These are phyloP conservation scores for Globisporangium viniferum DNA, from an alignment of 352 stramenopile species.

Conservation along the genomic window DNA sequence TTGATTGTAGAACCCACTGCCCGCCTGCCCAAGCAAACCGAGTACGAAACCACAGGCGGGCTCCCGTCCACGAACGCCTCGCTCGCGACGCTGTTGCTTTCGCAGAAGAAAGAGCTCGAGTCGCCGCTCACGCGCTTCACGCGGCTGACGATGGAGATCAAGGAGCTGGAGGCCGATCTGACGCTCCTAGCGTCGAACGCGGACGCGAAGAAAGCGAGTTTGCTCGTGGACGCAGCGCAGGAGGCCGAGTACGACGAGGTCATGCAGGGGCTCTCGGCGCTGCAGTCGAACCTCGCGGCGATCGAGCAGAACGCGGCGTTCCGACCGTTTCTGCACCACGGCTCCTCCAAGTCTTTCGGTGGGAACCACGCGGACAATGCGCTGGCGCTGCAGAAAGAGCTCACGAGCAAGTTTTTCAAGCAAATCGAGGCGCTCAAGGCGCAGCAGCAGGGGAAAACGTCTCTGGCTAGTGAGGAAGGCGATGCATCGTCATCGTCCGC, in stretches of 20 bases:
- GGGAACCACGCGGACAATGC: slow-evolving; percentile 42
- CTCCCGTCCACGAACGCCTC: background rate
- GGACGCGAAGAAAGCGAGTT: slow-evolving; percentile 40
- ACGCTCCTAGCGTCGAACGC: slow-evolving; percentile 40
- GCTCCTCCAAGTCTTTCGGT: slow-evolving; percentile 6
- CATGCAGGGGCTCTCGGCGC: slow-evolving; percentile 50
- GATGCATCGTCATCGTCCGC: slow-evolving; percentile 7
- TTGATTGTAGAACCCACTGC: slow-evolving; percentile 36
- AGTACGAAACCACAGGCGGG: slow-evolving; percentile 40
- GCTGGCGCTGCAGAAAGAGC: slow-evolving; percentile 57
- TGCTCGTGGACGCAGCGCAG: slow-evolving; percentile 62
- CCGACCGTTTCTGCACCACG: slow-evolving; percentile 48
- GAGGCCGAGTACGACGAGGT: slow-evolving; percentile 66
- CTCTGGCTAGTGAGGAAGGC: slow-evolving; percentile 3
- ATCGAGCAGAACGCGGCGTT: slow-evolving; percentile 57
- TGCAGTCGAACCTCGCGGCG: slow-evolving; percentile 60
- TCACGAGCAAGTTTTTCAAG: slow-evolving; percentile 70
- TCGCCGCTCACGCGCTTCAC: slow-evolving; percentile 70
- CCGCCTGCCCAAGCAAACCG: slow-evolving; percentile 37
- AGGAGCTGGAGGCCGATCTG: slow-evolving; percentile 68
- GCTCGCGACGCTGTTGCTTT: background rate
- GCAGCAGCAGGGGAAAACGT: slow-evolving; percentile 29
- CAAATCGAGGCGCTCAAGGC: slow-evolving; percentile 59
- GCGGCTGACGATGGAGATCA: slow-evolving; percentile 61
- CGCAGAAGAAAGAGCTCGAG: slow-evolving; percentile 37